A percentile compares a stretch with the other conserved stretches of the same genome.
Conservation (phyloP, 768 basidiomycete genomes). For the Tulasnella sp. region DNA sequence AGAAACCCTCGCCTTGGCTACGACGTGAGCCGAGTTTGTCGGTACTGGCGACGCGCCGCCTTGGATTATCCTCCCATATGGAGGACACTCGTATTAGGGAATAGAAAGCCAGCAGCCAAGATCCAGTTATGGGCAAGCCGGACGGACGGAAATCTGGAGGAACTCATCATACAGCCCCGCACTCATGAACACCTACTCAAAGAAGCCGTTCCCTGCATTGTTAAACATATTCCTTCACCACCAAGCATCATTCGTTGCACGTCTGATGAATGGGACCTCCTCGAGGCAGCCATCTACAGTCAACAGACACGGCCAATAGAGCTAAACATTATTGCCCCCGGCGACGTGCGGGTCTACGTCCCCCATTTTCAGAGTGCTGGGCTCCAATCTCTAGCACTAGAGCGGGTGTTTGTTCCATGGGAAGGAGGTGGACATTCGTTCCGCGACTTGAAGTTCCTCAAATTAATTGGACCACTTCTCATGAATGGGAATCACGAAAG, state of each 20-base stretch:
- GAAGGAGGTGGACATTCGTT: background rate
- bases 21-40: constrained; percentile 12
- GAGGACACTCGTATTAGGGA: constrained; percentile 5
- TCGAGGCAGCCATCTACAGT: background rate
- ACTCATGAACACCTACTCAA: background rate
- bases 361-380: background rate
- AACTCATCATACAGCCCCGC: background rate
- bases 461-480: background rate
- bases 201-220: background rate
- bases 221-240: background rate
- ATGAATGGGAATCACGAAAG: background rate
- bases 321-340: background rate
- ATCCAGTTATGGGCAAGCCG: constrained; percentile 4
- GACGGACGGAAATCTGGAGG: background rate
- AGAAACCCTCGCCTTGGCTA: background rate
- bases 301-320: background rate
- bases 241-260: background rate
- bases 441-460: background rate
- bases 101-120: background rate
- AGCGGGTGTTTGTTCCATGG: background rate
- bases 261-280: background rate
- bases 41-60: constrained; percentile 13
- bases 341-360: background rate
- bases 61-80: background rate
- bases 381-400: background rate